Percentiles rank a stretch among this genome's conserved stretches.
These are phyloP conservation scores for Petunia axillaris DNA, from an alignment of 257 asterid genomes.

Conservation along the genomic window DNA sequence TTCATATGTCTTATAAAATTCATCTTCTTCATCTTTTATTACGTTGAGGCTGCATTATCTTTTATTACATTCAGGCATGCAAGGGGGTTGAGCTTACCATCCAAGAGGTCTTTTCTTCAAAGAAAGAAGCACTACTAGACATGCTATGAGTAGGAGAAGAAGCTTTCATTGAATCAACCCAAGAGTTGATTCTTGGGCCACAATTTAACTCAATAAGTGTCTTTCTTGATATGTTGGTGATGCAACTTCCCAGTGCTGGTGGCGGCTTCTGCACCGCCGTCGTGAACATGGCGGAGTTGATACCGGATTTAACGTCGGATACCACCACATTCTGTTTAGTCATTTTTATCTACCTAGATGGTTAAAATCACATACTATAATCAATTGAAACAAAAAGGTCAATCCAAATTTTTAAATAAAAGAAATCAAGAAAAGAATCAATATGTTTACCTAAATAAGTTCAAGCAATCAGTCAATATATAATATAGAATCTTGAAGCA, in stretches of 20 bases:
- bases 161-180: constrained; percentile 88
- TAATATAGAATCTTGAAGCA: background rate
- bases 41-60: too few relatives aligned
- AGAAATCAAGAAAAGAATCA: background rate
- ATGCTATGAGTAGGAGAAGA: constrained; percentile 81
- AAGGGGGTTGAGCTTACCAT: constrained; percentile 42
- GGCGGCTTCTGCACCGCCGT: constrained; percentile 66
- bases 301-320: constrained; percentile 43
- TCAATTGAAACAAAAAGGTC: background rate
- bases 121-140: constrained; percentile 35
- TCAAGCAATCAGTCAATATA: background rate
- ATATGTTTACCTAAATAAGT: background rate
- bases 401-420: background rate
- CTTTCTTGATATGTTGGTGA: constrained; percentile 64
- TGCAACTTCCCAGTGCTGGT: constrained; percentile 60
- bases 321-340: constrained; percentile 67
- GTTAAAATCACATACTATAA: background rate
- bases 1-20: too few relatives aligned
- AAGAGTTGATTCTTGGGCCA: constrained; percentile 55
- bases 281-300: constrained; percentile 37
- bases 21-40: too few relatives aligned
- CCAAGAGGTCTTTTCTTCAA: constrained; percentile 56
- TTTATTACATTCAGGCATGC: too few relatives aligned
- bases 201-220: constrained; percentile 55
- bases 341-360: constrained; percentile 27